Base-by-base conservation (phyloP, 495 filamentous ascomycete genomes). In the Aspergillus ostianus region DNA sequence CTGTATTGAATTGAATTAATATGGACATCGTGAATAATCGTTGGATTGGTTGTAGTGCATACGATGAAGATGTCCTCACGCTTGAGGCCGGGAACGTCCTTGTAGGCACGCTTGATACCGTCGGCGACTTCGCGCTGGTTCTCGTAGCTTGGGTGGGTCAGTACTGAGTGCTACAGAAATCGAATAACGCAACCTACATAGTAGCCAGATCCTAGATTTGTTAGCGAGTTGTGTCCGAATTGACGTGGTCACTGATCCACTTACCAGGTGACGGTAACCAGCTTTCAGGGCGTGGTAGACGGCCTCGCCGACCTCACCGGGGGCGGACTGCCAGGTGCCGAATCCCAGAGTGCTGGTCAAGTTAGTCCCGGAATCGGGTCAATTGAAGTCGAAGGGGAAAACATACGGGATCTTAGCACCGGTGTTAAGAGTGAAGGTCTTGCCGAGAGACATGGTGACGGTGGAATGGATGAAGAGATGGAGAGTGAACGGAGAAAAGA, bases 301-400 rank as follows among this genome's bases (percentile, higher is more conserved):
- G 48, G 80, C 79, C 60, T 79, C 69, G 41, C 77, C 78, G 56
- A 85, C 82, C 69, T 83, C 73, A 51, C 79, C 79, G 50, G 75
- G 81, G 56, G 73, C 75, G 29, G 80, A 77, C 59, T 82, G 80
- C 82, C 82, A 85, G 61, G 82, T 85, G 56, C 82, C 82, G 53
- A 83, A 77, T 57, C 82, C 82, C 67, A 84, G 63, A 58, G 73
- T 71, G 60, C 77, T 79, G 54, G 18, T 12, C 17, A 26, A 30
- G 41, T 61, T 50, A 65, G 60, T 50, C 41, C n/a, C n/a, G n/a
- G n/a, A n/a, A n/a, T 12, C 41, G 19, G 13, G 47, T 56, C 27
- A 6, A 26, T 21, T 32, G 49, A 47, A n/a, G 48, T 12, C 15
- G 12, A 4, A 1, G 9, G 15, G 17, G 10, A 27, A 10, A 29